Percentiles rank a stretch among this genome's conserved stretches.
phyloP scores from a whole-genome alignment of 345 rosid genomes.

The Syzygium grande region DNA sequence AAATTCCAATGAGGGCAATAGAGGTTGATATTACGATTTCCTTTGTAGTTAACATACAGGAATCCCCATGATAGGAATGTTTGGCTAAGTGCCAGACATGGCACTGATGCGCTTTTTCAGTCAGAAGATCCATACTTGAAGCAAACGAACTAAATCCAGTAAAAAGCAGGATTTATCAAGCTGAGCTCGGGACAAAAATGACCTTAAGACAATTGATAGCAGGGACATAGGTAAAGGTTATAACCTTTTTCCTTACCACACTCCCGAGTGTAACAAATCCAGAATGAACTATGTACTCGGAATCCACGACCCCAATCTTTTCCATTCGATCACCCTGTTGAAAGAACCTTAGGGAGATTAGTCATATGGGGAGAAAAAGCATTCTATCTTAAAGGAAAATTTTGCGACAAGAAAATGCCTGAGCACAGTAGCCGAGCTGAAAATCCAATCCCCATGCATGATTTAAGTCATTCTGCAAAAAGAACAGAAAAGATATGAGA shows the following conservation, averaged over 20 bases:
- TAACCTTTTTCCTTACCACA: conserved; percentile 23
- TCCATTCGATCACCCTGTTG: conserved; percentile 60
- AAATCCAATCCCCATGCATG: conserved; percentile 77
- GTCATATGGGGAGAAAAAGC: background rate
- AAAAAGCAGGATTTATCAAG: background rate
- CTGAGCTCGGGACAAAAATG: background rate
- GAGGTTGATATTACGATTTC: background rate
- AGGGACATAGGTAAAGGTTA: background rate
- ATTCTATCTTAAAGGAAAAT: background rate
- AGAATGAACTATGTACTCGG: conserved; percentile 57
- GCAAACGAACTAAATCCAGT: background rate
- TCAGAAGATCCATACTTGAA: background rate
- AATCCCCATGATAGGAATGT: background rate
- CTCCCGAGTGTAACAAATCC: conserved; percentile 72
- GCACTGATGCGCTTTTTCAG: background rate
- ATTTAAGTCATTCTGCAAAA: conserved; percentile 59
- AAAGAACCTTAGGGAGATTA: background rate
- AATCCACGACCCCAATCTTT: conserved; percentile 70
- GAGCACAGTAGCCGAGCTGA: conserved; percentile 77
- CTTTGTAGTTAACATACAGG: background rate
- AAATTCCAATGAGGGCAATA: background rate
- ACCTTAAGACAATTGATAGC: background rate
- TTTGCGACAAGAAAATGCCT: conserved; percentile 21
- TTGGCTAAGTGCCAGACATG: background rate
- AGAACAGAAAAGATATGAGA: background rate